Percentiles rank a stretch among this genome's conserved stretches.
These are phyloP conservation scores for Picochlorum sp. DNA, from an alignment of 139 green algal species.

Conservation along the genomic window DNA sequence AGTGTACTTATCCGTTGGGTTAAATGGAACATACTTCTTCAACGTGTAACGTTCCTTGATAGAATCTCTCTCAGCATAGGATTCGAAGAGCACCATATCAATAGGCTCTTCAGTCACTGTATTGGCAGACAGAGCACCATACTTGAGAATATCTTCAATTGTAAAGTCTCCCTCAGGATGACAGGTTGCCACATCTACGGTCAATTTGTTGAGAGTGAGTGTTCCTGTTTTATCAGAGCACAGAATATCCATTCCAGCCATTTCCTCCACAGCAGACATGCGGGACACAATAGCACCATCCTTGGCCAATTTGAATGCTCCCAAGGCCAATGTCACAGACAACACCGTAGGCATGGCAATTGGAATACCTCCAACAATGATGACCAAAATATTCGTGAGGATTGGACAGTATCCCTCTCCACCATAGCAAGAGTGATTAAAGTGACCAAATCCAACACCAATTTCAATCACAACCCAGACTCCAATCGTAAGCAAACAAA, in stretches of 20 bases:
- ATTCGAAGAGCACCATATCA: constrained; percentile 66
- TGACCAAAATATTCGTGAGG: constrained; percentile 78
- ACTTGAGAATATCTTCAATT: constrained; percentile 46
- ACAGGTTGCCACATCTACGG: constrained; percentile 31
- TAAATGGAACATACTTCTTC: constrained; percentile 76
- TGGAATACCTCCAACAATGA: constrained; percentile 85
- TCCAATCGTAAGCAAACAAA: constrained; percentile 72
- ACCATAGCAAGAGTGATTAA: constrained; percentile 46
- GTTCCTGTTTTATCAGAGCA: constrained; percentile 91
- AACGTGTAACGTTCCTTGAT: constrained; percentile 33
- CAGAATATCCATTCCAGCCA: constrained; percentile 85
- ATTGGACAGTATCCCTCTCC: constrained; percentile 63
- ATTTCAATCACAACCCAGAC: constrained; percentile 69
- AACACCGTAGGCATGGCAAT: constrained; percentile 91
- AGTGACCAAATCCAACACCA: constrained; percentile 62
- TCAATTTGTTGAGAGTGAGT: constrained; percentile 75
- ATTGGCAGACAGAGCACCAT: constrained; percentile 56
- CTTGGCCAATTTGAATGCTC: constrained; percentile 68
- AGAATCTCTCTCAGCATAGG: constrained; percentile 35
- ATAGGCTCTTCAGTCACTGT: constrained; percentile 70
- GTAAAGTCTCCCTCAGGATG: constrained; percentile 19
- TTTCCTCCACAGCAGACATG: constrained; percentile 82
- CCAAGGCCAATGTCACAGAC: constrained; percentile 79
- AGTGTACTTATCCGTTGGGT: constrained; percentile 79
- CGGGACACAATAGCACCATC: constrained; percentile 84